Evolutionary conservation across 192 early-diverging fungal species (phyloP).

Genomic region (Coemansia sp.): DNA sequence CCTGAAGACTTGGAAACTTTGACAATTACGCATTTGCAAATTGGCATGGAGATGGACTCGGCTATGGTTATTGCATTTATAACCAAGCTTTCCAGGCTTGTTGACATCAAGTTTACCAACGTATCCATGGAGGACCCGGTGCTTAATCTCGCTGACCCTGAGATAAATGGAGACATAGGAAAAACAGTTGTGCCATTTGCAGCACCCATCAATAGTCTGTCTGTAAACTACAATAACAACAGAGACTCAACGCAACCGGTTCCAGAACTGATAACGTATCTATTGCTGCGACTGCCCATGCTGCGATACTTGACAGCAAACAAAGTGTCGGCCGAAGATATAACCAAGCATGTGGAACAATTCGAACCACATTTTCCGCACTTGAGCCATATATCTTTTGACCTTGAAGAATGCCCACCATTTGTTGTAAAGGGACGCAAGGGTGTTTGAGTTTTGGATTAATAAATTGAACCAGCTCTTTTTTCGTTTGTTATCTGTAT

Average conservation of each 20-base stretch:
- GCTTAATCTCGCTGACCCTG: no score
- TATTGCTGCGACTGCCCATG: background rate
- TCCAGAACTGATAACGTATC: background rate
- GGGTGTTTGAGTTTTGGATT: no score
- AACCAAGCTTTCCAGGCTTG: background rate
- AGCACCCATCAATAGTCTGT: background rate
- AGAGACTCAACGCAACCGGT: background rate
- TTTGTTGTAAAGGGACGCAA: background rate
- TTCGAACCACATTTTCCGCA: background rate
- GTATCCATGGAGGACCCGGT: background rate
- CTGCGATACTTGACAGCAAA: background rate
- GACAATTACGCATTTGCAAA: background rate
- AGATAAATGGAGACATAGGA: background rate
- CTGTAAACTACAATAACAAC: background rate
- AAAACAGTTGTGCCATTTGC: background rate
- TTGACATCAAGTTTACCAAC: conserved; percentile 5
- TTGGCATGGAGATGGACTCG: background rate
- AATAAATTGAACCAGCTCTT: no score
- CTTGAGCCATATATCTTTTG: background rate
- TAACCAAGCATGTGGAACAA: background rate
- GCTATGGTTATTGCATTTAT: background rate
- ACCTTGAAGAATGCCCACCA: background rate
- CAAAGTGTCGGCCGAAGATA: background rate
- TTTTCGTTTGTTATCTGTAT: no score
- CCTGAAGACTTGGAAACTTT: background rate